phyloP scores from a whole-genome alignment of 176 grass and related monocot species.

The Triticum urartu region DNA sequence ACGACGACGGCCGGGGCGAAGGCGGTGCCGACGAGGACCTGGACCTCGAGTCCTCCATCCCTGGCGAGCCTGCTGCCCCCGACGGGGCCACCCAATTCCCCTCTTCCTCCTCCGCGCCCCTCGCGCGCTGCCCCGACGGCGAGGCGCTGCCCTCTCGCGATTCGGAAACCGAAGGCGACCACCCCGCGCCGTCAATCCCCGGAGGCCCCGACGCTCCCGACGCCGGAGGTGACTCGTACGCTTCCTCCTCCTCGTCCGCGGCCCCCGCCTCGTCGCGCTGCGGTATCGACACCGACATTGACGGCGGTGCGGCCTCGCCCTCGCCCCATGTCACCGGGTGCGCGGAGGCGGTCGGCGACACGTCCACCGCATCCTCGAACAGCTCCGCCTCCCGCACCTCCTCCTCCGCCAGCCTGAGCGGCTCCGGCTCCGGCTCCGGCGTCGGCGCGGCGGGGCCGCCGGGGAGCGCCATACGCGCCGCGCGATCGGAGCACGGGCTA shows the following conservation, averaged over 20 bases:
- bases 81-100: constrained; percentile 18
- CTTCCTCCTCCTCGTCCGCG: constrained; percentile 15
- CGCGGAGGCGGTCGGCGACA: constrained; percentile 14
- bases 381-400: constrained; percentile 28
- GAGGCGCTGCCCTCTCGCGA: background rate
- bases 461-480: constrained; percentile 34
- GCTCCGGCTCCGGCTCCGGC: constrained; percentile 8
- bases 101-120: constrained; percentile 21
- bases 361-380: constrained; percentile 40
- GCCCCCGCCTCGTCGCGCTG: background rate
- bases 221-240: constrained; percentile 19
- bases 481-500: constrained; percentile 14
- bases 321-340: constrained; percentile 5
- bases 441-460: constrained; percentile 19
- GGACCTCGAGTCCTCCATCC: constrained; percentile 25
- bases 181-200: background rate
- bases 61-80: constrained; percentile 16
- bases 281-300: constrained; percentile 13
- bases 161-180: constrained; percentile 23
- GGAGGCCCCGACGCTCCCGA: background rate
- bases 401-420: constrained; percentile 16
- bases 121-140: constrained; percentile 7
- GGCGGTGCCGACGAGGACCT: constrained; percentile 32
- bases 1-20: constrained; percentile 33
- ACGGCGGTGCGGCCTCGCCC: background rate